Evolutionary conservation across 805 yeast genomes (phyloP), one percentile per base, ranked within the genome.

Genomic region (Candida insectorum): DNA sequence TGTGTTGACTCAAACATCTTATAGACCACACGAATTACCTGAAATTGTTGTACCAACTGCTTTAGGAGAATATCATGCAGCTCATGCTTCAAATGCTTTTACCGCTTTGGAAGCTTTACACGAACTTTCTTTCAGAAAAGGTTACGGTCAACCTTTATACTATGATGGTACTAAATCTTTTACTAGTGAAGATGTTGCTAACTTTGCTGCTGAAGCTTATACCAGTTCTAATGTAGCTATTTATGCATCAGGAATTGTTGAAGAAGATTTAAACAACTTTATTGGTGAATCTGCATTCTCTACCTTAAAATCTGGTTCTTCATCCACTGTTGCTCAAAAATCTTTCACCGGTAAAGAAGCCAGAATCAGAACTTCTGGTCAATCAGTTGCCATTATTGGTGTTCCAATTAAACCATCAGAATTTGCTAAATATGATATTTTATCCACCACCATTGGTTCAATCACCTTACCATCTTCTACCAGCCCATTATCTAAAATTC

Each of bases 31-130:
- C 67, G 96, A 93, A 71, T 71, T 83, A 41, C 62, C 64, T 35
- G 98, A 93, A 75, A 69, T 77, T 44, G 95, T 85, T 21, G 62
- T 78, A 40, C 97, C 97, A 44, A 78, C 78, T 35, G 88, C 89
- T 36, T 60, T 66, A 46, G 71, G 75, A 54, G 91, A 85, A 61
- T 58, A 73, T 45, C 56, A 65, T n/a, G 62, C 66, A 29, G 79
- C 82, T 24, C 54, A 63, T 37, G 51, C 69, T 11, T 61, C 70
- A 48, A 73, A 86, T 38, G 59, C 64, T 40, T 73, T 69, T 59
- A 65, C 69, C 42, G 95, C 93, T 26, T 60, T 79, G 42, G 96
- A 88, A 65, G 75, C 79, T 47, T 76, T 87, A 56, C 91, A 85
- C 67, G 77, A 78, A 49, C 66, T 79, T 40, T 77, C 95, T 31